A percentile compares a stretch with the other conserved stretches of the same genome.
These are phyloP conservation scores for Tylopilus vinaceipallidus DNA, from an alignment of 768 basidiomycete genomes.

Conservation along the genomic window DNA sequence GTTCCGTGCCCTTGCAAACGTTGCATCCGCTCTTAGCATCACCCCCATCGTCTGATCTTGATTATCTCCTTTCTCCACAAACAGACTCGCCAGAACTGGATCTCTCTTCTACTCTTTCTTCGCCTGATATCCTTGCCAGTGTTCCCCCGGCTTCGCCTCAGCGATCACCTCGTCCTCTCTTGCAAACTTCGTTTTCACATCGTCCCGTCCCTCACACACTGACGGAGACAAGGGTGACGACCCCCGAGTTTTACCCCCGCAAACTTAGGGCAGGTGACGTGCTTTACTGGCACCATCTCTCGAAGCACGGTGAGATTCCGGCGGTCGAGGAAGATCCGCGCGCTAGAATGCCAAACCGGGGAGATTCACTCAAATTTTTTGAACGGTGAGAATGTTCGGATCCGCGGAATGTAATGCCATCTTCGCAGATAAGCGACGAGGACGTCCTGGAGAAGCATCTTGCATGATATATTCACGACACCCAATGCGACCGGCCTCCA, in stretches of 20 bases:
- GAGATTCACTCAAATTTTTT: constrained; percentile 10
- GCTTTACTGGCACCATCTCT: constrained; percentile 76
- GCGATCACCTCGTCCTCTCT: constrained; percentile 22
- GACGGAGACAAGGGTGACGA: constrained; percentile 9
- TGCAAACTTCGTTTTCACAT: constrained; percentile 12
- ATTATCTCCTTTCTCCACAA: constrained; percentile 25
- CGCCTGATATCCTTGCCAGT: constrained; percentile 22
- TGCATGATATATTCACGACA: constrained; percentile 31
- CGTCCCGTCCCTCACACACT: constrained; percentile 10
- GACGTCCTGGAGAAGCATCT: constrained; percentile 6
- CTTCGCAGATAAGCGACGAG: constrained; percentile 12
- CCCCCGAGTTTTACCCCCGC: constrained; percentile 29
- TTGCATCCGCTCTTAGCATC: constrained; percentile 22
- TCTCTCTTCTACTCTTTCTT: constrained; percentile 24
- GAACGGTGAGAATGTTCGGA: constrained; percentile 28
- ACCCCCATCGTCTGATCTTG: constrained; percentile 11
- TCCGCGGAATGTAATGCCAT: constrained; percentile 7
- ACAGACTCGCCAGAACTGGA: constrained; percentile 22
- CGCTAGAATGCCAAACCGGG: constrained; percentile 35
- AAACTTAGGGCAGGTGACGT: constrained; percentile 57
- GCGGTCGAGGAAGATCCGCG: constrained; percentile 62
- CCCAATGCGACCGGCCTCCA: constrained; percentile 14
- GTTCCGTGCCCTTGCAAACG: constrained; percentile 16
- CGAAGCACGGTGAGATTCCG: constrained; percentile 69
- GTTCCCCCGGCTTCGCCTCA: constrained; percentile 20